A percentile compares a stretch with the other conserved stretches of the same genome.
phyloP scores from a whole-genome alignment of 129 eudicot genomes.

The Helianthus tuberosus region DNA sequence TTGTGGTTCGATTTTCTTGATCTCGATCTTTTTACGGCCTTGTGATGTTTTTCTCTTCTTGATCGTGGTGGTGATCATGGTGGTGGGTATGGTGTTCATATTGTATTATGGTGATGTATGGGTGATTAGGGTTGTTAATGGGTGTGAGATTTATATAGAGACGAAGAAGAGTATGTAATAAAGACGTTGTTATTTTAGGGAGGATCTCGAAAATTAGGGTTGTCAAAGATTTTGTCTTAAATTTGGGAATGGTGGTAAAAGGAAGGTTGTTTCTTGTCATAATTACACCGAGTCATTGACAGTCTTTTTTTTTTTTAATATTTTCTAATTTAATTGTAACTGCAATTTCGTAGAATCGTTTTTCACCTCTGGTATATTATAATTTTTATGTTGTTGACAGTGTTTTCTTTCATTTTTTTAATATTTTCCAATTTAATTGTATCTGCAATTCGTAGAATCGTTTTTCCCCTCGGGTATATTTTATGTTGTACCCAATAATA shows the following conservation, averaged over 20 bases:
- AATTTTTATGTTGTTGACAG: too few species aligned
- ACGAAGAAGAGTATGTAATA: neutral
- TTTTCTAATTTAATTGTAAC: neutral
- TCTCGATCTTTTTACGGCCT: slow-evolving; percentile 34
- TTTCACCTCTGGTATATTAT: too few species aligned
- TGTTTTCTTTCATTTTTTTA: neutral
- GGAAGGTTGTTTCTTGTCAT: slow-evolving; percentile 8
- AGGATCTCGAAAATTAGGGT: slow-evolving; percentile 7
- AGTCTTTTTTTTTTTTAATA: neutral
- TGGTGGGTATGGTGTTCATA: neutral
- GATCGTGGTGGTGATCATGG: neutral
- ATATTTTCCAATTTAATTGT: neutral
- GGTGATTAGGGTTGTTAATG: neutral
- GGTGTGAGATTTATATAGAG: neutral
- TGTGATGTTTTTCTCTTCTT: slow-evolving; percentile 17
- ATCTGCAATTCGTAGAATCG: too few species aligned
- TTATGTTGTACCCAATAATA: too few species aligned
- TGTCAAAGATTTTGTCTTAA: slow-evolving; percentile 12
- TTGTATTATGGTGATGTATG: neutral
- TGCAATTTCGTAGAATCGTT: too few species aligned
- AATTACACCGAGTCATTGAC: neutral
- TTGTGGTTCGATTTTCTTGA: slow-evolving; percentile 32
- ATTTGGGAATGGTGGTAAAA: neutral
- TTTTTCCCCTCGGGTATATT: too few species aligned
- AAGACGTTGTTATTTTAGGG: neutral